phyloP scores from a whole-genome alignment of 2,329 filamentous ascomycete genomes.

The Paraphoma sp. region DNA sequence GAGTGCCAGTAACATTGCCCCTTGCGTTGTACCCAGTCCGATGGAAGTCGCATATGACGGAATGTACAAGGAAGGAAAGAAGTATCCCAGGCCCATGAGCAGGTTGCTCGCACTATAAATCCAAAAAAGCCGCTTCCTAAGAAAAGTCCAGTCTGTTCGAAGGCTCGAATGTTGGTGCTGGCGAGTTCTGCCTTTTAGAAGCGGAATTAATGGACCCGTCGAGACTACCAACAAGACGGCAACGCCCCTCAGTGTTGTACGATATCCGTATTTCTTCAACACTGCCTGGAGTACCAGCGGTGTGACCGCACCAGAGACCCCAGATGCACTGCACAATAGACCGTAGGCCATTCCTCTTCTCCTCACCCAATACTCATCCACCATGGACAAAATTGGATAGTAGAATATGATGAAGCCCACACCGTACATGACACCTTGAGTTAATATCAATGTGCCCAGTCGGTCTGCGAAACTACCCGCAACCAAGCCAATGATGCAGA shows the following conservation, averaged over 20 bases:
- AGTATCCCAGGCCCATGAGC: slow-evolving; percentile 47
- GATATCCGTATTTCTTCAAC: slow-evolving; percentile 46
- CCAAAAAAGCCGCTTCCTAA: slow-evolving; percentile 26
- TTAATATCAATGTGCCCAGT: slow-evolving; percentile 37
- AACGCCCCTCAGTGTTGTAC: slow-evolving; percentile 49
- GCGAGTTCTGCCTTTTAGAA: slow-evolving; percentile 47
- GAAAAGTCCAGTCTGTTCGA: slow-evolving; percentile 42
- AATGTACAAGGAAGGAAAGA: slow-evolving; percentile 48
- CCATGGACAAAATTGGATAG: slow-evolving; percentile 52
- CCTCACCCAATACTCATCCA: slow-evolving; percentile 60
- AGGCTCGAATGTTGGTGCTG: slow-evolving; percentile 24
- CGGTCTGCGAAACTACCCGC: slow-evolving; percentile 41
- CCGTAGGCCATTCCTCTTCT: slow-evolving; percentile 59
- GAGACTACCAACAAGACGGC: slow-evolving; percentile 40
- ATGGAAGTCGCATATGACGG: slow-evolving; percentile 39
- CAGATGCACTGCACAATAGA: slow-evolving; percentile 52
- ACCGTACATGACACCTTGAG: slow-evolving; percentile 48
- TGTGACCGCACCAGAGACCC: slow-evolving; percentile 51
- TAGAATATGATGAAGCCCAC: slow-evolving; percentile 58
- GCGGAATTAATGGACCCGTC: slow-evolving; percentile 40
- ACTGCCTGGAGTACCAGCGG: slow-evolving; percentile 50
- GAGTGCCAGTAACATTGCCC: slow-evolving; percentile 41
- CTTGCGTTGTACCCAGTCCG: slow-evolving; percentile 24
- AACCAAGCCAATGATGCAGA: slow-evolving; percentile 38
- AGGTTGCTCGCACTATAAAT: slow-evolving; percentile 48